A percentile compares a stretch with the other conserved stretches of the same genome.
phyloP scores from a whole-genome alignment of 2,329 filamentous ascomycete species.

The Botryosphaeria dothidea region DNA sequence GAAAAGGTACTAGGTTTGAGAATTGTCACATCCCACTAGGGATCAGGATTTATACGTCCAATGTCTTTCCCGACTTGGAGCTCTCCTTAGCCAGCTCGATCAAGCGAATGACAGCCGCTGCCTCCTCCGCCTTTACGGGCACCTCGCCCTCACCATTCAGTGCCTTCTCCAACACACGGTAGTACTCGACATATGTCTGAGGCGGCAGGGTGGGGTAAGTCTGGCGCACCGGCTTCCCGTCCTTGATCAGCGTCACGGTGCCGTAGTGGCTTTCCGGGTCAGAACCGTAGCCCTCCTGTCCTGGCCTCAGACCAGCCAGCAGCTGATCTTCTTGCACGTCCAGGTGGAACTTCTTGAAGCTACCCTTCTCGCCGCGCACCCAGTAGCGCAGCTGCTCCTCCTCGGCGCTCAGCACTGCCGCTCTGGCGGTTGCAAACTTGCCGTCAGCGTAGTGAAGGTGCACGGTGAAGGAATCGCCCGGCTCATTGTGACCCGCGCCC shows the following conservation, averaged over 20 bases:
- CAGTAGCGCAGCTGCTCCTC: slow-evolving; percentile 72
- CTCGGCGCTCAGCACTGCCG: slow-evolving; percentile 69
- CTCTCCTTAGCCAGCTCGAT: slow-evolving; percentile 59
- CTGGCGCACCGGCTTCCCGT: slow-evolving; percentile 47
- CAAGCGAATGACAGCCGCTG: slow-evolving; percentile 55
- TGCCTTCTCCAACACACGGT: slow-evolving; percentile 56
- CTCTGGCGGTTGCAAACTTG: slow-evolving; percentile 68
- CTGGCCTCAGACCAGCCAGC: slow-evolving; percentile 61
- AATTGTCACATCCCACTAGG: not conserved
- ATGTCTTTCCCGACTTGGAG: slow-evolving; percentile 52
- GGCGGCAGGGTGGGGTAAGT: slow-evolving; percentile 46
- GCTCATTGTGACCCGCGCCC: slow-evolving; percentile 44
- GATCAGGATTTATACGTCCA: slow-evolving; percentile 28
- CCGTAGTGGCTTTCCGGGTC: slow-evolving; percentile 63
- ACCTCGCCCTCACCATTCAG: slow-evolving; percentile 53
- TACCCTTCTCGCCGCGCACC: slow-evolving; percentile 73
- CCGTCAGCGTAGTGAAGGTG: slow-evolving; percentile 65
- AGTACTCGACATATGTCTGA: slow-evolving; percentile 69
- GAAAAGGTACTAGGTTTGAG: slow-evolving; percentile 3
- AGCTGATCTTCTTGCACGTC: slow-evolving; percentile 78
- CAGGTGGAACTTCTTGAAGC: slow-evolving; percentile 70
- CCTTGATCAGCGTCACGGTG: slow-evolving; percentile 55
- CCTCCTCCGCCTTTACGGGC: slow-evolving; percentile 56
- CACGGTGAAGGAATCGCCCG: slow-evolving; percentile 58
- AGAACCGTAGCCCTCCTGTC: slow-evolving; percentile 64